These are phyloP conservation scores for Melampsora abietis-canadensis DNA, from an alignment of 1,284 basidiomycete species.

Conservation along the genomic window DNA sequence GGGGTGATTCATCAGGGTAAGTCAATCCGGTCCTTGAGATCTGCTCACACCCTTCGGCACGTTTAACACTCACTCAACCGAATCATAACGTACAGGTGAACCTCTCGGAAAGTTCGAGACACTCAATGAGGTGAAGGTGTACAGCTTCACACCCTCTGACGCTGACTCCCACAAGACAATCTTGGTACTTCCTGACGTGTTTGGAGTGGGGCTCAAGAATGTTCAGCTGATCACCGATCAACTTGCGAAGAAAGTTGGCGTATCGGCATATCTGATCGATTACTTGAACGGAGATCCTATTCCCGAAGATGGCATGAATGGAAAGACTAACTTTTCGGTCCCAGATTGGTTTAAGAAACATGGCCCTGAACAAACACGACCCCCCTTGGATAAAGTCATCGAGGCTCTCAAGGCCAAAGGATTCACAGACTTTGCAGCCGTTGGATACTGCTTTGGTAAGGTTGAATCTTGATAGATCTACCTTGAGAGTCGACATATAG, in stretches of 20 bases:
- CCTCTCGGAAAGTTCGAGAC: conserved; percentile 14
- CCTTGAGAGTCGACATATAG: not conserved
- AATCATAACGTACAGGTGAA: conserved; percentile 1
- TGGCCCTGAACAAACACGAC: conserved; percentile 2
- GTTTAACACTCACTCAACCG: not conserved
- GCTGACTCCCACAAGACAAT: conserved; percentile 18
- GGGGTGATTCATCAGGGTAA: too few relatives aligned
- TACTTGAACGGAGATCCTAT: conserved; percentile 16
- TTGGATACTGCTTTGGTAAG: conserved; percentile 38
- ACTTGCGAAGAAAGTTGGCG: conserved; percentile 4
- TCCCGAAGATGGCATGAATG: not conserved
- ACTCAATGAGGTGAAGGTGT: conserved; percentile 21
- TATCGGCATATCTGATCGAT: conserved; percentile 30
- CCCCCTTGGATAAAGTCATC: conserved; percentile 19
- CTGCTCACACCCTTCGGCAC: too few relatives aligned
- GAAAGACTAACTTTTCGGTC: not conserved
- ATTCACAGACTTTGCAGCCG: conserved; percentile 6
- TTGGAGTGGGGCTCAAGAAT: conserved; percentile 30
- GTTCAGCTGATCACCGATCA: conserved; percentile 17
- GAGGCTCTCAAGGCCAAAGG: conserved; percentile 11
- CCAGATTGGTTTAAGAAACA: conserved; percentile 13
- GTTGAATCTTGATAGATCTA: not conserved
- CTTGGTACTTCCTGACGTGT: conserved; percentile 28
- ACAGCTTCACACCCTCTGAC: conserved; percentile 22
- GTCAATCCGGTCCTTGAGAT: too few relatives aligned